phyloP scores from a whole-genome alignment of 2,329 filamentous ascomycete species.

The Aspergillus ibericus region DNA sequence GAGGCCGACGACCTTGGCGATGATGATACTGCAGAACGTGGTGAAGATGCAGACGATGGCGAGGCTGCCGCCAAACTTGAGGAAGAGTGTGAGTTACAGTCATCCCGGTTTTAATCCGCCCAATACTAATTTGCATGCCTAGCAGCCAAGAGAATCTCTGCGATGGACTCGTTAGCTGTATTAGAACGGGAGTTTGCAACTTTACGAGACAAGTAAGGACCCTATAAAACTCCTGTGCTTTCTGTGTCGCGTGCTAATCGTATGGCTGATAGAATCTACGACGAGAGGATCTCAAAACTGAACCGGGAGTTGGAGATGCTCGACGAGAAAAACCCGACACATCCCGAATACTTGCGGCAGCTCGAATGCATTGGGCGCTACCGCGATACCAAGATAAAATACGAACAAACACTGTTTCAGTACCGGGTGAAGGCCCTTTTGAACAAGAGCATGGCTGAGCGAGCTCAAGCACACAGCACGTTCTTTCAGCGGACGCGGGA shows the following conservation, averaged over 20 bases:
- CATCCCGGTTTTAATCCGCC: background rate
- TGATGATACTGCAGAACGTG: slow-evolving; percentile 47
- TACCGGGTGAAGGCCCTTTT: slow-evolving; percentile 73
- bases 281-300: slow-evolving; percentile 80
- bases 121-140: slow-evolving; percentile 13
- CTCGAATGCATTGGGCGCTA: slow-evolving; percentile 82
- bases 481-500: slow-evolving; percentile 86
- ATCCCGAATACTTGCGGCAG: slow-evolving; percentile 89
- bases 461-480: slow-evolving; percentile 83
- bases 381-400: slow-evolving; percentile 73
- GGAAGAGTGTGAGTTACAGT: slow-evolving; percentile 50
- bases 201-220: slow-evolving; percentile 65
- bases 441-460: slow-evolving; percentile 73
- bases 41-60: slow-evolving; percentile 47
- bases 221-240: background rate
- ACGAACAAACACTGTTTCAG: slow-evolving; percentile 71
- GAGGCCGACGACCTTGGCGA: slow-evolving; percentile 53
- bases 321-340: slow-evolving; percentile 62
- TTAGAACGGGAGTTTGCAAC: slow-evolving; percentile 88
- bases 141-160: slow-evolving; percentile 77
- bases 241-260: slow-evolving; percentile 12
- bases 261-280: slow-evolving; percentile 68
- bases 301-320: slow-evolving; percentile 67
- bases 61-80: slow-evolving; percentile 51
- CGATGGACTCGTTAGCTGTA: slow-evolving; percentile 73